Conservation (phyloP, 495 filamentous ascomycete genomes). For the Jackrogersella minutella region DNA sequence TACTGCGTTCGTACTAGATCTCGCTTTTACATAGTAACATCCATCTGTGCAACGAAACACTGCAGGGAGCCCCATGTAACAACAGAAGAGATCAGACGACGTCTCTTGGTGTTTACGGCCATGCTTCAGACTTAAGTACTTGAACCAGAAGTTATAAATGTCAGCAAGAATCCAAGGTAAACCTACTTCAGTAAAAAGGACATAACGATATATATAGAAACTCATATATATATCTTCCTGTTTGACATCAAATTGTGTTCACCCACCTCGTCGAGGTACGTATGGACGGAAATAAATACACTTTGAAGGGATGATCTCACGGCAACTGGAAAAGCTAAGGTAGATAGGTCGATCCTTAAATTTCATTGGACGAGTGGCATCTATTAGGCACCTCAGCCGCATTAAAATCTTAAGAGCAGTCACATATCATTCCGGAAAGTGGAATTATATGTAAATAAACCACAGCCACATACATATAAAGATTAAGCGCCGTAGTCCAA, state of each 20-base stretch:
- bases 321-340: no score
- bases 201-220: not conserved
- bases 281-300: no score
- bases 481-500: not conserved
- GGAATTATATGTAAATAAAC: no score
- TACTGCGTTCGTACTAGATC: slow-evolving; percentile 14
- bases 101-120: not conserved
- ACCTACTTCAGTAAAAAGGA: not conserved
- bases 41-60: slow-evolving; percentile 11
- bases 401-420: not conserved
- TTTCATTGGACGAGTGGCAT: not conserved
- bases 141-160: not conserved
- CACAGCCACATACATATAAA: no score
- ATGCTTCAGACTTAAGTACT: not conserved
- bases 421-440: slow-evolving; percentile 20
- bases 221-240: not conserved
- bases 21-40: slow-evolving; percentile 3
- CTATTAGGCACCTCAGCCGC: no score
- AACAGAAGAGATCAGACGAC: not conserved
- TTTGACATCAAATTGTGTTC: not conserved
- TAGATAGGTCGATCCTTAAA: not conserved
- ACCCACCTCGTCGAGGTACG: not conserved
- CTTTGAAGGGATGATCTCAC: no score
- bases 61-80: slow-evolving; percentile 2
- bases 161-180: not conserved